Evolutionary conservation across 208 protist species (phyloP).

Genomic region (Phytomonas sp.): DNA sequence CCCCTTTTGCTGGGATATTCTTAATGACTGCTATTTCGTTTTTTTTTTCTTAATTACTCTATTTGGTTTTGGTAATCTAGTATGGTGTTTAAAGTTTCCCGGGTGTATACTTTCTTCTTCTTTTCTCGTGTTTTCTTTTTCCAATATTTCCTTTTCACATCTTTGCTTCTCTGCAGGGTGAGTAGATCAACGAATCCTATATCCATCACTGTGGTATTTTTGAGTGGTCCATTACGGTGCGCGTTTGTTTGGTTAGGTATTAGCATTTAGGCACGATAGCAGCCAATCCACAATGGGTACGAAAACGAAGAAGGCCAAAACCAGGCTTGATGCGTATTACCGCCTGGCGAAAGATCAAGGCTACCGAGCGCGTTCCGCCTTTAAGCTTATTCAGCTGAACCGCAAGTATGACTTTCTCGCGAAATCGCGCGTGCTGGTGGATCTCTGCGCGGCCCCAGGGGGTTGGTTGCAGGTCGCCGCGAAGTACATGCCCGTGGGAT

Average conservation of each 20-base stretch:
- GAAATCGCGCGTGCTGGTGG: slow-evolving; percentile 84
- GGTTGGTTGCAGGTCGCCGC: slow-evolving; percentile 94
- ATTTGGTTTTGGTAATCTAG: neutral
- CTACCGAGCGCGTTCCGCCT: slow-evolving; percentile 97
- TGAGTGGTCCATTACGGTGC: neutral
- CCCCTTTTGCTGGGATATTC: neutral
- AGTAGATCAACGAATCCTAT: neutral
- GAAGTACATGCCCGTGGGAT: slow-evolving; percentile 95
- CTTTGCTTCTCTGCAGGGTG: neutral
- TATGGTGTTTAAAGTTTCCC: neutral
- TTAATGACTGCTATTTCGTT: too few species aligned
- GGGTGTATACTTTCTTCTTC: neutral
- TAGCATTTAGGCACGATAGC: slow-evolving; percentile 5
- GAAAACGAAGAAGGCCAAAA: slow-evolving; percentile 92
- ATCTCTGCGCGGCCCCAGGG: slow-evolving; percentile 97
- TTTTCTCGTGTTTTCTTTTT: neutral
- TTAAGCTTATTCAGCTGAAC: slow-evolving; percentile 99
- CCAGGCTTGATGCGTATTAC: slow-evolving; percentile 95
- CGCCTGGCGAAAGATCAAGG: slow-evolving; percentile 98
- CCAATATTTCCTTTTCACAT: neutral
- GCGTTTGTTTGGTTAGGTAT: neutral
- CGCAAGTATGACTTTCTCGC: slow-evolving; percentile 98
- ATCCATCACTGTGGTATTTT: neutral
- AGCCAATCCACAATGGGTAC: slow-evolving; percentile 43
- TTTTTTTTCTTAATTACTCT: neutral